Percentiles rank a stretch among this genome's conserved stretches.
Conservation (phyloP, 228 moss, liverwort and hornwort species). For the Sphagnum magellanicum region DNA sequence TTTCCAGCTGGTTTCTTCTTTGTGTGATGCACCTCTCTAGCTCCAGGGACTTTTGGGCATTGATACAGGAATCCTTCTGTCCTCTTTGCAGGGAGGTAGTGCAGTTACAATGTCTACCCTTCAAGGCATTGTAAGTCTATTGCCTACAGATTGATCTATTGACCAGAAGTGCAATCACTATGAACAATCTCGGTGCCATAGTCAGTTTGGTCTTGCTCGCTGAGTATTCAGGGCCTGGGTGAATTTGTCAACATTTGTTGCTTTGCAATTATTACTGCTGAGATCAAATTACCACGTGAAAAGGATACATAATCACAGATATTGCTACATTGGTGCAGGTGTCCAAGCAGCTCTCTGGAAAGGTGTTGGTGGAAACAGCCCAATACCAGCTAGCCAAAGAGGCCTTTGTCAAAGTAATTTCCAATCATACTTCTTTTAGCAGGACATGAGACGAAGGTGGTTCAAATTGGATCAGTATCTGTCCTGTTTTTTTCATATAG, state of each 20-base stretch:
- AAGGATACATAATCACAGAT: too few species aligned
- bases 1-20: too few species aligned
- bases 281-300: too few species aligned
- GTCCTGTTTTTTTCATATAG: too few species aligned
- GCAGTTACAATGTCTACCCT: slow-evolving; percentile 81
- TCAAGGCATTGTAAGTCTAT: slow-evolving; percentile 66
- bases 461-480: background rate
- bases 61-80: background rate
- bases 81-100: slow-evolving; percentile 63
- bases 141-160: background rate
- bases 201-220: too few species aligned
- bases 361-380: slow-evolving; percentile 77
- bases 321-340: slow-evolving; percentile 28
- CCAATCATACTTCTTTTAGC: background rate
- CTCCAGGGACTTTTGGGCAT: too few species aligned
- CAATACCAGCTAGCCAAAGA: slow-evolving; percentile 94
- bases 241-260: too few species aligned
- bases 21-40: too few species aligned
- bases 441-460: background rate
- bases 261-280: too few species aligned
- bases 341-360: slow-evolving; percentile 66
- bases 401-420: slow-evolving; percentile 70
- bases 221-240: too few species aligned
- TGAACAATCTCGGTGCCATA: too few species aligned
- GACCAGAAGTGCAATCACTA: too few species aligned